Evolutionary conservation across 106 monocot genomes (phyloP), one percentile per base, ranked within the genome.

Genomic region (Platanthera zijinensis): DNA sequence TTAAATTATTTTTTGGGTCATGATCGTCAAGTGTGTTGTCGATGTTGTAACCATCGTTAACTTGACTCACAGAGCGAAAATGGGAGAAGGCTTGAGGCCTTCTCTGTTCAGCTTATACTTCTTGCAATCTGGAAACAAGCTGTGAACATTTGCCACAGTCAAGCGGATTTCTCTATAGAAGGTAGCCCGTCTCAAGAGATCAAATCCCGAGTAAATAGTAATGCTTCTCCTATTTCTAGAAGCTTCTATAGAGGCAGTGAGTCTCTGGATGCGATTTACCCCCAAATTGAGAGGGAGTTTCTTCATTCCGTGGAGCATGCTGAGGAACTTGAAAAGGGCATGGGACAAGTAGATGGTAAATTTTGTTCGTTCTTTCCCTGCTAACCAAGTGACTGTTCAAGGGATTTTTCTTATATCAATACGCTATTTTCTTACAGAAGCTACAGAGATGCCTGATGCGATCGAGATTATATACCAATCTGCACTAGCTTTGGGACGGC

Each of bases 71-170:
- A 95, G 95, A 64, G 89, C 45, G 84, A 51, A 62, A 78, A 70
- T 71, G 92, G 80, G 47, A 86, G 74, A 51, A 71, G 59, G 11
- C 72, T 99, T 69, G 89, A 90, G 77, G 97, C 94, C 14, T 92
- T 99, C 56, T 91, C 97, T 10, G 72, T 99, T 78, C 97, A 99
- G 83, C 76, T 99, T 28, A 86, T 99, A 32, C 56, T 99, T 74
- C 88, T 99, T 82, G 93, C 97, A 62, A 90, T 92, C 53, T 94
- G 94, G 97, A 99, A 90, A 81, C 94, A 99, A 81, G 97, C 92
- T 12, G 76, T 99, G 83, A 88, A 94, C 75, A 84, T 92, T 0
- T 90, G 94, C 77, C 94, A 88, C 84, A 75, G 86, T 18, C 87
- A 91, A 45, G 89, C 90, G 62, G 85, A 91, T 5, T 85, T 87